Conservation (phyloP, 768 basidiomycete species). For the Pisolithus albus region DNA sequence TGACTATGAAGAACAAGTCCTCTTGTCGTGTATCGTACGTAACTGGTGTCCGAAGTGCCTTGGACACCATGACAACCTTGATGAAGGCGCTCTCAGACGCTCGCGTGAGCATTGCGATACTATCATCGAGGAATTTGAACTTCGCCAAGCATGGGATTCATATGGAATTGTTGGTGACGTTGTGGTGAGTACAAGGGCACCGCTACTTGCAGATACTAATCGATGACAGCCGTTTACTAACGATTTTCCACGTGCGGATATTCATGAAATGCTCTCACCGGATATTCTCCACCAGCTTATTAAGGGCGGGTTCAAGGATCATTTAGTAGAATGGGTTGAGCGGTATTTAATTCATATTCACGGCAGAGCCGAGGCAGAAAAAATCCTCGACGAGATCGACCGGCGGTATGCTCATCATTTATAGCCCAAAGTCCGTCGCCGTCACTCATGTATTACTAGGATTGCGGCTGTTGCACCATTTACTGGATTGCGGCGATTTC, state of each 20-base stretch:
- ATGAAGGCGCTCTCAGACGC: not conserved
- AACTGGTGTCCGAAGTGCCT: constrained; percentile 14
- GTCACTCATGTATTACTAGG: too few species aligned
- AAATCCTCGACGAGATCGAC: too few species aligned
- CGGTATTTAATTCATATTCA: too few species aligned
- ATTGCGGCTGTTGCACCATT: too few species aligned
- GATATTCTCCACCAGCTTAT: constrained; percentile 41
- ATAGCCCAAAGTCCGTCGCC: too few species aligned
- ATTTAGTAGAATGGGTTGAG: constrained; percentile 29
- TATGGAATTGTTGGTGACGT: constrained; percentile 1
- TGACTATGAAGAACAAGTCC: constrained; percentile 16
- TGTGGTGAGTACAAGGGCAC: not conserved
- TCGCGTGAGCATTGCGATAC: constrained; percentile 15
- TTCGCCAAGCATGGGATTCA: constrained; percentile 15
- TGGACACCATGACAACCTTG: not conserved
- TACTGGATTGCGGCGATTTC: too few species aligned
- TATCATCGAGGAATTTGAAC: constrained; percentile 6
- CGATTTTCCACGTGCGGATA: constrained; percentile 17
- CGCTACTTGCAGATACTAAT: not conserved
- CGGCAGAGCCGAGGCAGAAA: too few species aligned
- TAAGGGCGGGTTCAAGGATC: constrained; percentile 41
- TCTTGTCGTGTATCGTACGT: constrained; percentile 11
- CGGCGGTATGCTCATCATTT: too few species aligned
- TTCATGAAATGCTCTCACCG: constrained; percentile 31
- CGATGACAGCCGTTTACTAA: not conserved